Percentiles rank a stretch among this genome's conserved stretches.
Conservation (phyloP, 208 protist species). For the Trypanosoma lewisi region DNA sequence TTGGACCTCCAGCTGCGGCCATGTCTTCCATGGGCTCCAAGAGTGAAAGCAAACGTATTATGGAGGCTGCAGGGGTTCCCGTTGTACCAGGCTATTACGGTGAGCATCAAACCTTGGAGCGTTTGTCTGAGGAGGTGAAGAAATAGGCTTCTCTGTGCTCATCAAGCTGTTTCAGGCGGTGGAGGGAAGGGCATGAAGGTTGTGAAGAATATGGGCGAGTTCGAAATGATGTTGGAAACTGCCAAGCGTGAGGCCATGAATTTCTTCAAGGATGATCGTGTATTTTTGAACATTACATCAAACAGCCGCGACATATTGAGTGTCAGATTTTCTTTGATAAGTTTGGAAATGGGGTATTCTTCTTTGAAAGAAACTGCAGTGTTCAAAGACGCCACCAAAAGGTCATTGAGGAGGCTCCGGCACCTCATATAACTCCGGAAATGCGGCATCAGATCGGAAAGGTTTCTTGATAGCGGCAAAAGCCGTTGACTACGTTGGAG, state of each 20-base stretch:
- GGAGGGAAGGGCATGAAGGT: conserved; percentile 88
- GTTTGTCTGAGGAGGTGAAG: conserved; percentile 20
- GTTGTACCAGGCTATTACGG: conserved; percentile 88
- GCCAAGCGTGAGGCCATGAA: conserved; percentile 85
- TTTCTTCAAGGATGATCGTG: conserved; percentile 92
- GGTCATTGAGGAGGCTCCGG: conserved; percentile 91
- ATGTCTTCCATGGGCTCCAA: conserved; percentile 96
- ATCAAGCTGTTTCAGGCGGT: conserved; percentile 95
- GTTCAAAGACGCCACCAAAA: conserved; percentile 97
- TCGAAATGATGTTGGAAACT: conserved; percentile 47
- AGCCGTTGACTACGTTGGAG: conserved; percentile 92
- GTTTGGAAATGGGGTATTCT: conserved; percentile 89
- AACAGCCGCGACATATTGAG: conserved; percentile 90
- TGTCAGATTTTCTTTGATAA: conserved; percentile 94
- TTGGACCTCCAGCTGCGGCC: conserved; percentile 90
- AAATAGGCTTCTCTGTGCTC: conserved; percentile 86
- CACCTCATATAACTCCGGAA: conserved; percentile 50
- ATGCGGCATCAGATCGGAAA: conserved; percentile 76
- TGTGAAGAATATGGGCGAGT: conserved; percentile 50
- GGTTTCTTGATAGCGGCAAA: conserved; percentile 74
- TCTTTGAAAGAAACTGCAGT: conserved; percentile 96
- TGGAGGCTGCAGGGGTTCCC: conserved; percentile 83
- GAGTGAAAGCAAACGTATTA: conserved; percentile 89
- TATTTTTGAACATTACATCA: conserved; percentile 95
- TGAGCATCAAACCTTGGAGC: conserved; percentile 30